Percentiles rank a stretch among this genome's conserved stretches.
phyloP scores from a whole-genome alignment of 495 filamentous ascomycete species.

The Xylaria sp. region DNA sequence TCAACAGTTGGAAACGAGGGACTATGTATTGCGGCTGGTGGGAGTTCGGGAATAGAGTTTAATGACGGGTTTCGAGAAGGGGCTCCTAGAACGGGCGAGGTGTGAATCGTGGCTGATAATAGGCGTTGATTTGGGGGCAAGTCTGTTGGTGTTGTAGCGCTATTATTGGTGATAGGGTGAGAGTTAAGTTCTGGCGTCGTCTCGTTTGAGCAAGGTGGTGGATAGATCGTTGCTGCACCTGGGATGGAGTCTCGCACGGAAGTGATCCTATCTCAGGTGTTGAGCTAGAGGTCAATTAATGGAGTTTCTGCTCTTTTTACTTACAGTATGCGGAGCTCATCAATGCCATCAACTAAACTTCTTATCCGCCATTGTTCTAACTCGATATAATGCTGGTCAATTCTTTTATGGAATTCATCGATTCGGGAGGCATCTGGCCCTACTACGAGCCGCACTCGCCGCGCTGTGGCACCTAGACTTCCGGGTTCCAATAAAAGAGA shows the following conservation, averaged over 20 bases:
- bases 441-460: conserved; percentile 27
- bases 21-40: conserved; percentile 20
- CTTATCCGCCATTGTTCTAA: conserved; percentile 29
- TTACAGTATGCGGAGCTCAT: conserved; percentile 30
- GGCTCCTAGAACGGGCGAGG: conserved; percentile 29
- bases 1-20: background rate
- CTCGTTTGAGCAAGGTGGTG: background rate
- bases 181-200: background rate
- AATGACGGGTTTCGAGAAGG: conserved; percentile 28
- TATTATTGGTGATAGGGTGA: background rate
- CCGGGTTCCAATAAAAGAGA: conserved; percentile 23
- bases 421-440: conserved; percentile 31
- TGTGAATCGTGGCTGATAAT: conserved; percentile 10
- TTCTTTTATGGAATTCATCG: conserved; percentile 35
- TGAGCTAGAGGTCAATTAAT: background rate
- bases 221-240: background rate
- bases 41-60: conserved; percentile 34
- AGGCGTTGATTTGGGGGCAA: background rate
- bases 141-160: background rate
- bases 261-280: background rate
- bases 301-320: conserved; percentile 23
- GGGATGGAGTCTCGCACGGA: conserved; percentile 5
- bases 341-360: conserved; percentile 16
- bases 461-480: conserved; percentile 21
- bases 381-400: conserved; percentile 30